These are phyloP conservation scores for Monascus ruber DNA, from an alignment of 2,329 filamentous ascomycete genomes.

Conservation along the genomic window DNA sequence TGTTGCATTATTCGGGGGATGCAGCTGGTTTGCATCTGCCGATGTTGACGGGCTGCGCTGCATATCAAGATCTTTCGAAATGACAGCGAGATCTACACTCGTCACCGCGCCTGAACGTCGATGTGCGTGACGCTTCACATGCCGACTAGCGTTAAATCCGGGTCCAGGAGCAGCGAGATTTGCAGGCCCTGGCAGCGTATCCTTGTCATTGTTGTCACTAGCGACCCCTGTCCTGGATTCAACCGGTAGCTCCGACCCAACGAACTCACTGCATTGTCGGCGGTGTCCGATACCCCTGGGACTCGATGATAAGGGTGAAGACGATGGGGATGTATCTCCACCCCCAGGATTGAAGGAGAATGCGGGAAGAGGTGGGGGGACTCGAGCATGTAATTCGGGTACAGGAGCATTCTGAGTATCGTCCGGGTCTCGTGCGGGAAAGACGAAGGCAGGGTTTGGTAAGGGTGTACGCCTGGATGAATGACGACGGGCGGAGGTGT, in stretches of 20 bases:
- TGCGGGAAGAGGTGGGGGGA: conserved; percentile 30
- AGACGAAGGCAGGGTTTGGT: conserved; percentile 56
- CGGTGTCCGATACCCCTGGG: conserved; percentile 53
- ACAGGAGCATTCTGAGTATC: neutral
- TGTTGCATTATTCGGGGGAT: conserved; percentile 16
- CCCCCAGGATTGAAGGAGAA: conserved; percentile 29
- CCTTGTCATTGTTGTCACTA: conserved; percentile 14
- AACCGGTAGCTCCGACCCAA: conserved; percentile 50
- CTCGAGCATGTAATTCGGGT: neutral
- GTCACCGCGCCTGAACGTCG: conserved; percentile 73
- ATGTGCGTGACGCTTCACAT: conserved; percentile 60
- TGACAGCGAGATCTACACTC: conserved; percentile 60
- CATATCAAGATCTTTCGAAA: conserved; percentile 36
- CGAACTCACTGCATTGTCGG: conserved; percentile 75
- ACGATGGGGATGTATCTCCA: conserved; percentile 33
- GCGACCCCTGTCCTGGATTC: conserved; percentile 54
- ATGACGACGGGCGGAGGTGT: conserved; percentile 14
- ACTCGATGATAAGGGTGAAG: conserved; percentile 40
- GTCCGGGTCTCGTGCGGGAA: conserved; percentile 42
- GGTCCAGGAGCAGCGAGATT: conserved; percentile 21
- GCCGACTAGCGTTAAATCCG: conserved; percentile 32
- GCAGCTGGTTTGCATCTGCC: conserved; percentile 26
- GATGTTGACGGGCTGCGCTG: conserved; percentile 46
- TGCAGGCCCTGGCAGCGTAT: conserved; percentile 9
- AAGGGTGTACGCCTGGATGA: conserved; percentile 19